Evolutionary conservation across 176 grass and related monocot genomes (phyloP), one percentile per base, ranked within the genome.

Genomic region (Tillandsia fasciculata): DNA sequence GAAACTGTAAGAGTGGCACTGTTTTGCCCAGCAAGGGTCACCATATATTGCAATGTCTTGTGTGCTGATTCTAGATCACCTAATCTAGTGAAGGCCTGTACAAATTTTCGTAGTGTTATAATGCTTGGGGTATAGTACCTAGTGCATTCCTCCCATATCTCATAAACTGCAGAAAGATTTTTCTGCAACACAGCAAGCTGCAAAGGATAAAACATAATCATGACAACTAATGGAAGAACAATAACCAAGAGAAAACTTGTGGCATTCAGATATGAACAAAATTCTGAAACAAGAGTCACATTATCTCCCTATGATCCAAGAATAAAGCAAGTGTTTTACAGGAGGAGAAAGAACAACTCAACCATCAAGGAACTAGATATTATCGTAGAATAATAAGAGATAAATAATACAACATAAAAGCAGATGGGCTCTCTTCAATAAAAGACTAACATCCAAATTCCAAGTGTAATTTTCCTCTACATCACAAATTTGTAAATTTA

Each of bases 51-150:
- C 71, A 97, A 83, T 64, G 84, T 72, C 70, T 70, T 76, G 85
- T 87, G 67, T 52, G 84, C 89, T 70, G 89, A 88, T 72, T 81
- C 77, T 68, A 97, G 64, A 63, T 92, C 93, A 78, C 86, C 83
- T 76, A 97, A 78, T 50, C 28, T 74, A 65, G 71, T 51, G 48
- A 90, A 81, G 78, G 79, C 83, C 86, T 77, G 74, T 71, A 97
- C 28, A 85, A 90, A 83, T 74, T 87, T 87, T 78, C 86, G 91
- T 26, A 70, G 82, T 63, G 51, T 67, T 69, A 90, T 79, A 73
- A 92, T 85, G 80, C 71, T 92, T 85, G 93, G 89, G 57, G 64
- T 90, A 83, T 97, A 97, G 77, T 90, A 85, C 71, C 80, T 87
- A 80, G 74, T 77, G 82, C 87, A 90, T 13, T 90, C 86, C 66